phyloP scores from a whole-genome alignment of 176 grass and related monocot genomes.

The Hordeum vulgare region MorexV3_pseudomolecules_assembly NC_058518.1:488751893-488752392 shows the following conservation, averaged over 20 bases:
- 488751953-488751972: neutral
- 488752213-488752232: neutral
- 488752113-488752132: neutral
- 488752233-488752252: neutral
- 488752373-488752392: neutral
- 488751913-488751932: neutral
- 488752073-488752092: too few species aligned
- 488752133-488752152: neutral
- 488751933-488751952: neutral
- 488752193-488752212: neutral
- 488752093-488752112: neutral
- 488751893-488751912: neutral
- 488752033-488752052: too few species aligned
- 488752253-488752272: neutral
- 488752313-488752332: neutral
- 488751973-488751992: neutral
- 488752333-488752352: neutral
- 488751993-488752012: neutral
- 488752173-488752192: neutral
- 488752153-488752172: neutral
- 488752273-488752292: neutral
- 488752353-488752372: neutral
- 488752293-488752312: neutral
- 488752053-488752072: too few species aligned
- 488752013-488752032: neutral